Evolutionary conservation across 2,329 filamentous ascomycete genomes (phyloP).

Genomic region (Penicillium sp.): DNA sequence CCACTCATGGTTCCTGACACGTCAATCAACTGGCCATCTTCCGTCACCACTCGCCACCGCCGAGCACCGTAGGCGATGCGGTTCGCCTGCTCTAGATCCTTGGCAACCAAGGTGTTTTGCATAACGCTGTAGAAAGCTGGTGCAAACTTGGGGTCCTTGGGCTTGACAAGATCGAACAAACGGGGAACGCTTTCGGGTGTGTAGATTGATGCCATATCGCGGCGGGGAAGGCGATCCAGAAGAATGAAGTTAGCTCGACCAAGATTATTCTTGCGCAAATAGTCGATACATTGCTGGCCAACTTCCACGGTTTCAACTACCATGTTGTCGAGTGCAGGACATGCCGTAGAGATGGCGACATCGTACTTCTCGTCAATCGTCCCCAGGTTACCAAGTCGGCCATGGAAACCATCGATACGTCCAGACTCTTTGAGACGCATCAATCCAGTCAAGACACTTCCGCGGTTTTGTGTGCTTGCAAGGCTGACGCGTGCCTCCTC

Average conservation of each 20-base stretch:
- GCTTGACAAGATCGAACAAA: constrained; percentile 86
- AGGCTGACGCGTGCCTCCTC: constrained; percentile 92
- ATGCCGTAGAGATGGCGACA: constrained; percentile 96
- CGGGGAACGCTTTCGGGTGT: constrained; percentile 91
- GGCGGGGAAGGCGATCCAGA: constrained; percentile 77
- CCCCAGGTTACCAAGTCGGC: constrained; percentile 88
- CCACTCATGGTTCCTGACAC: constrained; percentile 99
- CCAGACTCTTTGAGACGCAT: constrained; percentile 96
- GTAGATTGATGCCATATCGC: constrained; percentile 74
- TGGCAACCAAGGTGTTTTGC: constrained; percentile 90
- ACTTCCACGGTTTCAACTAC: constrained; percentile 95
- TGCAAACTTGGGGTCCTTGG: constrained; percentile 81
- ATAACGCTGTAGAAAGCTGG: constrained; percentile 95
- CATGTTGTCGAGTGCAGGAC: constrained; percentile 87
- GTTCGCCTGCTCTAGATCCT: constrained; percentile 91
- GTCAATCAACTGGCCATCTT: constrained; percentile 93
- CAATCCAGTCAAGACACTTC: constrained; percentile 84
- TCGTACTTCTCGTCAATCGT: constrained; percentile 93
- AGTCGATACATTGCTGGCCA: constrained; percentile 96
- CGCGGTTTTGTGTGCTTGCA: constrained; percentile 84
- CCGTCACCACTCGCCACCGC: constrained; percentile 93
- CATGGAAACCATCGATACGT: constrained; percentile 95
- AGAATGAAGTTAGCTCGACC: constrained; percentile 97
- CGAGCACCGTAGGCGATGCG: constrained; percentile 92
- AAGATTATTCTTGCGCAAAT: constrained; percentile 94